These are phyloP conservation scores for Oryza coarctata DNA, from an alignment of 176 grass and related monocot species.

Conservation along the genomic window DNA sequence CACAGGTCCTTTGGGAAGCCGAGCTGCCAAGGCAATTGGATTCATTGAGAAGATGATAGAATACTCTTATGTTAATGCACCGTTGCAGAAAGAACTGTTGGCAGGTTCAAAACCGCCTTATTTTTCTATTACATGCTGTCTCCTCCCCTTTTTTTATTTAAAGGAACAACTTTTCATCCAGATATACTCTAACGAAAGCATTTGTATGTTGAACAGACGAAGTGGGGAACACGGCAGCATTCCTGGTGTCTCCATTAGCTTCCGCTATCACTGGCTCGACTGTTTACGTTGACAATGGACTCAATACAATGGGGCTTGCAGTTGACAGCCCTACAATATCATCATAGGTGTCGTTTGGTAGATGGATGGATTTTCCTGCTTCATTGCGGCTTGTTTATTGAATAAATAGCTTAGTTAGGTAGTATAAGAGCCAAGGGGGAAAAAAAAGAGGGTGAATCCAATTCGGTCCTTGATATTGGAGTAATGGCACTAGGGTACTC, in stretches of 20 bases:
- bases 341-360: conserved; percentile 31
- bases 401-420: conserved; percentile 46
- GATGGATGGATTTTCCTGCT: conserved; percentile 12
- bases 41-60: conserved; percentile 99
- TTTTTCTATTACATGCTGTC: not conserved
- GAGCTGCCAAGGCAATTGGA: conserved; percentile 94
- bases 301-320: conserved; percentile 85
- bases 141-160: not conserved
- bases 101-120: conserved; percentile 47
- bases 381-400: conserved; percentile 22
- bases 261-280: conserved; percentile 90
- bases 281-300: conserved; percentile 91
- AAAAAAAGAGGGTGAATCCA: not conserved
- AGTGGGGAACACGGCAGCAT: conserved; percentile 84
- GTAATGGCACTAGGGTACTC: conserved; percentile 17
- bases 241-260: conserved; percentile 84
- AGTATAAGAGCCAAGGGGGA: conserved; percentile 27
- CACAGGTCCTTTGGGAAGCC: conserved; percentile 81
- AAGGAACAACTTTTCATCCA: not conserved
- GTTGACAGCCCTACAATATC: conserved; percentile 68
- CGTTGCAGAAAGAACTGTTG: conserved; percentile 84
- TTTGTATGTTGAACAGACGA: conserved; percentile 59
- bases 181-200: conserved; percentile 18
- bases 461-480: not conserved
- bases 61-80: conserved; percentile 87